Base-by-base conservation (phyloP, 2,329 filamentous ascomycete genomes). In the Hymenoscyphus infarciens region DNA sequence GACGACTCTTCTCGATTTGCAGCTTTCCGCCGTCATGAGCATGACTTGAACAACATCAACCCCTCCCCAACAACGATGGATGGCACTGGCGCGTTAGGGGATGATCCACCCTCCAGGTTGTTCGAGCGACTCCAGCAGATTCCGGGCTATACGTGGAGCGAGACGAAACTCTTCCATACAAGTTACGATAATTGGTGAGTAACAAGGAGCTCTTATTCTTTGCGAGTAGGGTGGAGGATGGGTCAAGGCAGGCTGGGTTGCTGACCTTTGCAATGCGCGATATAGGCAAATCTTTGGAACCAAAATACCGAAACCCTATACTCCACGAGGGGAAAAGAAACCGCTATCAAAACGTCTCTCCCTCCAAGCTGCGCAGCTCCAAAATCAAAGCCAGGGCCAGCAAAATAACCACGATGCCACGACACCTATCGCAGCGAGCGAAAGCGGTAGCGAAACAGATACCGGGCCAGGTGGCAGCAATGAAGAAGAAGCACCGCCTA, bases 121-220 rank as follows among this genome's bases (percentile, higher is more conserved):
- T 89, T 87, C 70, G 88, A 92, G 74, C 85, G 90, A 58, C 81
- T 93, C 68, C 82, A 84, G 66, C 88, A 91, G 74, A 82, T 93
- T 67, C 82, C 87, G 55, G 89, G 89, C 60, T 92, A 91, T 74
- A 85, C 83, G 6, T 93, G 90, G 90, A 88, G 92, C 75, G 88
- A 90, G 68, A 81, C 83, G 15, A 75, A 72, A 62, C 84, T 84
- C 11, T 79, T 83, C 61, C 86, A 87, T 72, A 83, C 84, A 58
- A 91, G 87, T 70, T 97, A 97, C 77, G 92, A 96, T 75, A 92
- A 93, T 79, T 98, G 93, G 92, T 87, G 45, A 52, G 56, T 33
- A 59, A 7, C 45, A 19, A 8, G 11, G 38, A 27, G 3, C 63
- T 33, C 55, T 25, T 31, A 6, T 27, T 56, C 60, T 61, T 52